These are phyloP conservation scores for Periconia macrospinosa DNA, from an alignment of 2,329 filamentous ascomycete species.

Conservation along the genomic window DNA sequence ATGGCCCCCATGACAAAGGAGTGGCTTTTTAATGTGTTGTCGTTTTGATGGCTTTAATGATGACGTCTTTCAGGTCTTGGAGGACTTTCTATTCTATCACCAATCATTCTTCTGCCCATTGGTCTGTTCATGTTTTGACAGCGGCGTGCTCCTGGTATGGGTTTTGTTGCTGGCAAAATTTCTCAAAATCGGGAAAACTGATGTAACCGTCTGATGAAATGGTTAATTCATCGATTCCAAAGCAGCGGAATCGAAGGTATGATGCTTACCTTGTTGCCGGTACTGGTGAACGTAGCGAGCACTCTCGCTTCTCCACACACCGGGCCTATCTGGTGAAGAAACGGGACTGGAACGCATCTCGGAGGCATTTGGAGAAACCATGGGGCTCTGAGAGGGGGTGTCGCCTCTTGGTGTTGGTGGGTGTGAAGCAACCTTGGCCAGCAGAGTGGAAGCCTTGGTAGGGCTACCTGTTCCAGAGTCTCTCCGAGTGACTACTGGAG, in stretches of 20 bases:
- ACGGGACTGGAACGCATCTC: slow-evolving; percentile 29
- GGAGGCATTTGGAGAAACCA: slow-evolving; percentile 27
- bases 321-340: slow-evolving; percentile 33
- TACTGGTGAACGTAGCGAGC: slow-evolving; percentile 42
- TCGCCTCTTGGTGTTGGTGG: slow-evolving; percentile 43
- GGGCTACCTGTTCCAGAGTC: slow-evolving; percentile 47
- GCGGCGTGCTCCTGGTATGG: slow-evolving; percentile 32
- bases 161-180: slow-evolving; percentile 54
- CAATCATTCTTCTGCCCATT: slow-evolving; percentile 1
- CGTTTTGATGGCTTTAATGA: slow-evolving; percentile 9
- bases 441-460: slow-evolving; percentile 45
- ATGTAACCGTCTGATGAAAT: slow-evolving; percentile 60
- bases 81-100: slow-evolving; percentile 5
- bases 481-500: slow-evolving; percentile 42
- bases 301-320: slow-evolving; percentile 40
- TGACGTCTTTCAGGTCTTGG: slow-evolving; percentile 4
- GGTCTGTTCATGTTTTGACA: slow-evolving; percentile 35
- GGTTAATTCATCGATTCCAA: slow-evolving; percentile 15
- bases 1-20: slow-evolving; percentile 9
- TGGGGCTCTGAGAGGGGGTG: slow-evolving; percentile 33
- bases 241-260: background rate
- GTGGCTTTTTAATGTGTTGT: slow-evolving; percentile 9
- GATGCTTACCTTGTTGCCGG: slow-evolving; percentile 40
- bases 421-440: slow-evolving; percentile 49
- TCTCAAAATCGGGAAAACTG: slow-evolving; percentile 74